A percentile compares a stretch with the other conserved stretches of the same genome.
Evolutionary conservation across 495 filamentous ascomycete species (phyloP).

Genomic region (Aeminium ludgeri): DNA sequence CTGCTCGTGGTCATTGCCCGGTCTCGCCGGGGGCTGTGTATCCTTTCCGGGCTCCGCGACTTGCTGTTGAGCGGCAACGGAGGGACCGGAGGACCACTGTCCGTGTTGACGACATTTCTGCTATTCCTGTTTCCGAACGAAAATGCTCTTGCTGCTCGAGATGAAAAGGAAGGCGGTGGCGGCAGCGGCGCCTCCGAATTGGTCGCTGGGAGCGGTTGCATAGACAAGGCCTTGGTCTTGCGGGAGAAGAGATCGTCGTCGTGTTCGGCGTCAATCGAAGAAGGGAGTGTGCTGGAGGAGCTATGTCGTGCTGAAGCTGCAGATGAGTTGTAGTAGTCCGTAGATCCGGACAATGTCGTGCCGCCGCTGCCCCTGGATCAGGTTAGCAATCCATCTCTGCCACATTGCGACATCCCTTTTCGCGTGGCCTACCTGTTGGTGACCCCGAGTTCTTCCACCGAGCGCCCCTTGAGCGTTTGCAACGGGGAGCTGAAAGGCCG

Average conservation of each 20-base stretch:
- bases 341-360: conserved; percentile 16
- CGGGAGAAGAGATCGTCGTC: conserved; percentile 15
- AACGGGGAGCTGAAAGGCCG: conserved; percentile 16
- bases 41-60: neutral
- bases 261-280: conserved; percentile 15
- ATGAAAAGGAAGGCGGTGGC: conserved; percentile 11
- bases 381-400: conserved; percentile 7
- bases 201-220: conserved; percentile 1
- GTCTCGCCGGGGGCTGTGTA: conserved; percentile 10
- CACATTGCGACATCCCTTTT: neutral
- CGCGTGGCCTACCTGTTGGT: conserved; percentile 14
- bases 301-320: conserved; percentile 19
- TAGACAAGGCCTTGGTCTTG: conserved; percentile 6
- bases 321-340: conserved; percentile 17
- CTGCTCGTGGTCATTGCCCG: conserved; percentile 23
- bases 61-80: neutral
- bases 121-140: conserved; percentile 13
- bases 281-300: conserved; percentile 19
- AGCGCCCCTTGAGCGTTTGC: conserved; percentile 2
- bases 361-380: conserved; percentile 17
- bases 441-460: conserved; percentile 10
- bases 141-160: conserved; percentile 13
- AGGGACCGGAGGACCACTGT: conserved; percentile 2
- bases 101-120: neutral
- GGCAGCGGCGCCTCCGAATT: conserved; percentile 10